A percentile compares a stretch with the other conserved stretches of the same genome.
Evolutionary conservation across 2,329 filamentous ascomycete species (phyloP).

Genomic region (Diaporthe sp.): DNA sequence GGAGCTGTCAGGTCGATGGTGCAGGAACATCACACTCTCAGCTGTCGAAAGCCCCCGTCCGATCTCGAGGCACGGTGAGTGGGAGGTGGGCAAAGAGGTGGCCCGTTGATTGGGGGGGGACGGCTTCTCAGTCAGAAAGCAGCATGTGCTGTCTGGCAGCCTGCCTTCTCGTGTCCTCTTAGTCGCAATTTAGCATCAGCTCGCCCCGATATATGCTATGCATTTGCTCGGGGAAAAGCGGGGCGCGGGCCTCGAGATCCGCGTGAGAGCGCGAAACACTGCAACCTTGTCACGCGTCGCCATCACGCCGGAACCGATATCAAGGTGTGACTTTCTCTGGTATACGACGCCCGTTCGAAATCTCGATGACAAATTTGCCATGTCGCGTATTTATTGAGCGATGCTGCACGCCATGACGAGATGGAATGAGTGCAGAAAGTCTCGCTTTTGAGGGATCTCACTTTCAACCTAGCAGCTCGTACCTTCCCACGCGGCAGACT

Average conservation of each 20-base stretch:
- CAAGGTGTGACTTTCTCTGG: slow-evolving; percentile 31
- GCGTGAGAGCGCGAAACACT: slow-evolving; percentile 35
- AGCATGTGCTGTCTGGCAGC: slow-evolving; percentile 9
- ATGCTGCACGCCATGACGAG: neutral
- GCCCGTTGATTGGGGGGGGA: too few relatives aligned
- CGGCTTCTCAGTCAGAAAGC: neutral
- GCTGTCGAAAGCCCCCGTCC: neutral
- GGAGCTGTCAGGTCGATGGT: neutral
- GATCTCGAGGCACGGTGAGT: neutral
- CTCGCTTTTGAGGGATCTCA: neutral
- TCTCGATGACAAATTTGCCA: neutral
- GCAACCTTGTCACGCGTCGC: slow-evolving; percentile 32
- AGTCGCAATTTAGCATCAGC: slow-evolving; percentile 6
- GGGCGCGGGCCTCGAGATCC: slow-evolving; percentile 20
- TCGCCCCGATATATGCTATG: slow-evolving; percentile 8
- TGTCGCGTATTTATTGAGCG: slow-evolving; percentile 21
- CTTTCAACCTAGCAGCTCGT: neutral
- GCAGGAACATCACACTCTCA: neutral
- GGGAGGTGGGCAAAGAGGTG: neutral
- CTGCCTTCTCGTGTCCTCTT: neutral
- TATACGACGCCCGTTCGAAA: neutral
- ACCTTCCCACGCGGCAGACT: neutral
- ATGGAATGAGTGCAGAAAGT: neutral
- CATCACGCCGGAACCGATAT: slow-evolving; percentile 28
- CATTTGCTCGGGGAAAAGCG: neutral